A percentile compares a stretch with the other conserved stretches of the same genome.
phyloP scores from a whole-genome alignment of 2,329 filamentous ascomycete species.

The Pyrenophora tritici-repentis region DNA sequence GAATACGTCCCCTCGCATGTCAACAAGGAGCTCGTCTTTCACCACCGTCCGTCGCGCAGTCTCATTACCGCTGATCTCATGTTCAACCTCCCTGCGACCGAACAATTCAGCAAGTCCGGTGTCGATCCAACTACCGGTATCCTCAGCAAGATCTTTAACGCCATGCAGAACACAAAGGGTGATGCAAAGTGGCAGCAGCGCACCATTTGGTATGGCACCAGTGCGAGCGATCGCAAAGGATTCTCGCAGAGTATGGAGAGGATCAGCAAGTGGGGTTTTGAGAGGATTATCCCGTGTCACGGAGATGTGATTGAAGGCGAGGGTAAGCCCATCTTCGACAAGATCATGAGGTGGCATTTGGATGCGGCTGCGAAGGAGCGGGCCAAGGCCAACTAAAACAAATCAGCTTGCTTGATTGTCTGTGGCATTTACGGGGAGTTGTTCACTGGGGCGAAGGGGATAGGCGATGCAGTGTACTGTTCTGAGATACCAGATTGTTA shows the following conservation, averaged over 20 bases:
- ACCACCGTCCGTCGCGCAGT: slow-evolving; percentile 76
- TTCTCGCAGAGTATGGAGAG: slow-evolving; percentile 71
- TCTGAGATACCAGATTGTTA: no score
- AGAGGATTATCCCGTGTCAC: slow-evolving; percentile 86
- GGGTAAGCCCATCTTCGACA: slow-evolving; percentile 76
- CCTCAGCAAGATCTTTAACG: slow-evolving; percentile 61
- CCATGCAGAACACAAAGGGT: slow-evolving; percentile 66
- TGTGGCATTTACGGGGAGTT: not conserved
- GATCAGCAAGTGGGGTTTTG: slow-evolving; percentile 83
- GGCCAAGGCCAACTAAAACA: slow-evolving; percentile 3
- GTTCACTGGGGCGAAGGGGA: not conserved
- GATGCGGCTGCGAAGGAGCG: slow-evolving; percentile 34
- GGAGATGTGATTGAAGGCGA: slow-evolving; percentile 81
- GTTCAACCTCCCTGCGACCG: slow-evolving; percentile 86
- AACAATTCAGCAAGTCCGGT: slow-evolving; percentile 71
- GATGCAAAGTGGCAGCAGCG: slow-evolving; percentile 70
- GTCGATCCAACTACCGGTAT: slow-evolving; percentile 61
- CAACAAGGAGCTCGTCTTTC: slow-evolving; percentile 88
- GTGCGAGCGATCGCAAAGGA: slow-evolving; percentile 63
- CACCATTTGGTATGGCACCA: slow-evolving; percentile 78
- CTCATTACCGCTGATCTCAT: slow-evolving; percentile 88
- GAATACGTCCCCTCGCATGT: slow-evolving; percentile 81
- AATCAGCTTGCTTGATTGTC: not conserved
- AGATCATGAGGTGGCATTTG: slow-evolving; percentile 84
- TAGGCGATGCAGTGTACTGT: no score